Evolutionary conservation across 1,139 yeast genomes (phyloP).

Genomic region (Meyerozyma athensensis): DNA sequence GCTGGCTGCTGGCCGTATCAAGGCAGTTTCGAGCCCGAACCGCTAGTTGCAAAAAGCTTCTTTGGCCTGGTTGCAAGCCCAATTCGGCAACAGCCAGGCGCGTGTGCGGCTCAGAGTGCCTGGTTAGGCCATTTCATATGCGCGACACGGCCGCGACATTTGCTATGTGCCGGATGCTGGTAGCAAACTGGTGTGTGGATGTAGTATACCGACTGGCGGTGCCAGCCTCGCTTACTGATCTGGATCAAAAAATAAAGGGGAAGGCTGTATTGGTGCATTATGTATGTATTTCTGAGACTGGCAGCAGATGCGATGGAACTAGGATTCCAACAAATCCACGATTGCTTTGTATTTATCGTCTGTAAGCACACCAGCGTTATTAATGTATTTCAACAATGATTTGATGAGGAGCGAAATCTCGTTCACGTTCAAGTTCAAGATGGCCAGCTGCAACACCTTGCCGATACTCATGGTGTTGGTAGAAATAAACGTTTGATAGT

Average conservation of each 20-base stretch:
- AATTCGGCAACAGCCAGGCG: background rate
- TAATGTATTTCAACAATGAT: conserved; percentile 59
- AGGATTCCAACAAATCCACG: conserved; percentile 25
- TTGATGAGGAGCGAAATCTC: conserved; percentile 63
- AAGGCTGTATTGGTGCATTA: background rate
- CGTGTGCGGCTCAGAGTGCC: conserved; percentile 1
- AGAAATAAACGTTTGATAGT: conserved; percentile 87
- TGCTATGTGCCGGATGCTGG: background rate
- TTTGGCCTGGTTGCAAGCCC: background rate
- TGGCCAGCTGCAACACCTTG: conserved; percentile 67
- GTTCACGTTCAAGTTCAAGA: conserved; percentile 62
- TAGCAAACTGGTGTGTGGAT: background rate
- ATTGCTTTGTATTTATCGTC: conserved; percentile 25
- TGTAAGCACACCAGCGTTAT: conserved; percentile 47
- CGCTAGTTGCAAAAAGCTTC: background rate
- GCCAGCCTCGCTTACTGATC: background rate
- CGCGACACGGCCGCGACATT: background rate
- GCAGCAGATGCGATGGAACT: background rate
- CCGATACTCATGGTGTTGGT: conserved; percentile 69
- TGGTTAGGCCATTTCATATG: background rate
- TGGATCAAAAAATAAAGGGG: background rate
- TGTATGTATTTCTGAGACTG: background rate
- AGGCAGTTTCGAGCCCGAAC: background rate
- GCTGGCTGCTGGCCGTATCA: background rate
- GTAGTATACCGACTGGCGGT: background rate